These are phyloP conservation scores for Harrya chromipes DNA, from an alignment of 768 basidiomycete genomes.

Conservation along the genomic window DNA sequence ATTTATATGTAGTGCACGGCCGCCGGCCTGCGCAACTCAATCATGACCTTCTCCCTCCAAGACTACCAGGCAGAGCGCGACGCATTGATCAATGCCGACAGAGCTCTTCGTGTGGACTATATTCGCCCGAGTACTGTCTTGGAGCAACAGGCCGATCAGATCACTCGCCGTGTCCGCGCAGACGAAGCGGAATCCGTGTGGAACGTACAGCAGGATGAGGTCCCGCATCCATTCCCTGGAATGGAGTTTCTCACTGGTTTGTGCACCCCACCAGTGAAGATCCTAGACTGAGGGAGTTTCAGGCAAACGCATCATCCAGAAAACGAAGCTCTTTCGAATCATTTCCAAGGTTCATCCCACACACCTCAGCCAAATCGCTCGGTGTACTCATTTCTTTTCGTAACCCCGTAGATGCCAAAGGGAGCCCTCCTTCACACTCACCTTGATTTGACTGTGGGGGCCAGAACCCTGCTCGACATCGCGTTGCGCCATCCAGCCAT, in stretches of 20 bases:
- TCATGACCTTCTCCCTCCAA: slow-evolving; percentile 4
- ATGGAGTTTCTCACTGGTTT: slow-evolving; percentile 76
- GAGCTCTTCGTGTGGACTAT: slow-evolving; percentile 50
- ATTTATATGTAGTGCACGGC: no score
- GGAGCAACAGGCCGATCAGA: slow-evolving; percentile 54
- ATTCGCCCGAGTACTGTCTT: slow-evolving; percentile 29
- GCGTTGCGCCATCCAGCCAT: slow-evolving; percentile 57
- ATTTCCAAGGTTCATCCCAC: slow-evolving; percentile 47
- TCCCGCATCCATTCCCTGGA: slow-evolving; percentile 67
- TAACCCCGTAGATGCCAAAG: slow-evolving; percentile 64
- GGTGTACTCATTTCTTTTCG: neutral
- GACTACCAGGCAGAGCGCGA: slow-evolving; percentile 26
- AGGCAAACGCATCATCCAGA: slow-evolving; percentile 57
- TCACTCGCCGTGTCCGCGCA: slow-evolving; percentile 52
- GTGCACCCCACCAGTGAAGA: neutral
- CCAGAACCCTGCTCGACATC: slow-evolving; percentile 45
- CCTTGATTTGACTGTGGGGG: slow-evolving; percentile 70
- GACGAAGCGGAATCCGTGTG: slow-evolving; percentile 58
- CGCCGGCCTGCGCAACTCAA: no score
- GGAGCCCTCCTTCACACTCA: slow-evolving; percentile 74
- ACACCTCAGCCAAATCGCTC: neutral
- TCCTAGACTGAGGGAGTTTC: neutral
- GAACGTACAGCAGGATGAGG: slow-evolving; percentile 48
- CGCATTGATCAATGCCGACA: slow-evolving; percentile 39
- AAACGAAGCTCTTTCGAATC: slow-evolving; percentile 60